Base-by-base conservation (phyloP, 306 rosid species). In the Castanea mollissima region DNA sequence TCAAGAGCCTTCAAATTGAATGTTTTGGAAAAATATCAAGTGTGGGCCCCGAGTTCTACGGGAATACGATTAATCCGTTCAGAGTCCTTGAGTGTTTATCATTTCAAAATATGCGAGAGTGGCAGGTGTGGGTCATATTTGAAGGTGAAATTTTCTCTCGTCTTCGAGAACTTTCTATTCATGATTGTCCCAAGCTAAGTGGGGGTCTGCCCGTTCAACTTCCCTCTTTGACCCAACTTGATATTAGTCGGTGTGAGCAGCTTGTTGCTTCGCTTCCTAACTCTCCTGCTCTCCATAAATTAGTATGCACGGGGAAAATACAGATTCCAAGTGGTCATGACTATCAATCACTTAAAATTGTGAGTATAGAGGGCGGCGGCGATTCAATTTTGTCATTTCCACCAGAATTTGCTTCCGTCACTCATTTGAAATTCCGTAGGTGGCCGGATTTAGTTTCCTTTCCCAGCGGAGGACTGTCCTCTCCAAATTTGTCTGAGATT, bases 131-230 rank as follows among this genome's bases (percentile, higher is more conserved):
- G 81, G 6, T 63, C 29, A 4, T 9, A 27, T 29, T 31, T 31
- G 25, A 3, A 6, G 65, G 23, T 2, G 49, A 54, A 32, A 29
- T 55, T 31, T 79, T 77, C 32, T 41, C 74, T 23, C 3, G 49
- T 56, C 82, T 79, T 60, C 21, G 20, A 46, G 38, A 6, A 55
- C 73, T 79, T 3, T 25, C 1, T 25, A 25, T 86, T 77, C 74
- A 80, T 25, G 76, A 23, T 9, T 86, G 89, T 70, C 82, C 86
- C 41, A 76, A 58, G 34, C 76, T 86, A 41, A 76, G 9, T 0
- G 84, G 86, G 35, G 52, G 74, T 15, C 79, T 86, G 56, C 89
- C 84, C 34, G 3, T 32, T 13, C 69, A 71, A 27, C 89, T 86
- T 69, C 86, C 86, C 32, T 82, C 86, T 44, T 63, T 86, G 78